These are phyloP conservation scores for Colletotrichum karsti DNA, from an alignment of 2,329 filamentous ascomycete species.

Conservation along the genomic window DNA sequence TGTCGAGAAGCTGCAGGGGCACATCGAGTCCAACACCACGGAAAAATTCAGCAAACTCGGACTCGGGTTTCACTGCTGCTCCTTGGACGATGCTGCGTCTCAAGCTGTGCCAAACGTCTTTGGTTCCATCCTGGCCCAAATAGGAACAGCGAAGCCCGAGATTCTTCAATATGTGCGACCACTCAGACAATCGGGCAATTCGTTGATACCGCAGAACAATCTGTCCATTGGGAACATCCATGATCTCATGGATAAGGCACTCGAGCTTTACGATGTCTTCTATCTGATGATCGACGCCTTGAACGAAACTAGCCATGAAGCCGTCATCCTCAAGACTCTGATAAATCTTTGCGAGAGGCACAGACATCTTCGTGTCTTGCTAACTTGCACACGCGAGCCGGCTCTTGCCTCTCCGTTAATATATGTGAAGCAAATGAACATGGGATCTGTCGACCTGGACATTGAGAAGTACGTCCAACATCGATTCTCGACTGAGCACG, in stretches of 20 bases:
- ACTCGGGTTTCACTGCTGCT: conserved; percentile 35
- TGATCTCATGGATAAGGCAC: conserved; percentile 20
- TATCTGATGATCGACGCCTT: conserved; percentile 35
- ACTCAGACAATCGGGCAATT: conserved; percentile 15
- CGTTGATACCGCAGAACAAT: conserved; percentile 33
- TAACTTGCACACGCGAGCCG: conserved; percentile 33
- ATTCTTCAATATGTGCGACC: conserved; percentile 30
- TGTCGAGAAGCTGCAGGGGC: conserved; percentile 30
- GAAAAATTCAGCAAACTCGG: conserved; percentile 18
- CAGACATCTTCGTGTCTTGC: conserved; percentile 29
- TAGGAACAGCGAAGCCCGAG: conserved; percentile 20
- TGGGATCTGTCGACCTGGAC: conserved; percentile 31
- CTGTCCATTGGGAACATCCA: conserved; percentile 26
- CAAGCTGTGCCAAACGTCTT: conserved; percentile 37
- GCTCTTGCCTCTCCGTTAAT: background rate
- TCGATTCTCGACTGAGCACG: conserved; percentile 29
- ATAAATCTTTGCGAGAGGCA: conserved; percentile 29
- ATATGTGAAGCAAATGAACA: conserved; percentile 29
- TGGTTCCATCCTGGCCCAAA: conserved; percentile 37
- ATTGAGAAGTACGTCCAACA: conserved; percentile 34
- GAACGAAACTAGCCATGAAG: conserved; percentile 32
- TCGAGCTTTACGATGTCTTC: conserved; percentile 24
- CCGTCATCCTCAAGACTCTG: conserved; percentile 27
- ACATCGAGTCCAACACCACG: background rate
- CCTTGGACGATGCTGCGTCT: conserved; percentile 34